Evolutionary conservation across 768 basidiomycete species (phyloP).

Genomic region (Mycena indigotica): DNA sequence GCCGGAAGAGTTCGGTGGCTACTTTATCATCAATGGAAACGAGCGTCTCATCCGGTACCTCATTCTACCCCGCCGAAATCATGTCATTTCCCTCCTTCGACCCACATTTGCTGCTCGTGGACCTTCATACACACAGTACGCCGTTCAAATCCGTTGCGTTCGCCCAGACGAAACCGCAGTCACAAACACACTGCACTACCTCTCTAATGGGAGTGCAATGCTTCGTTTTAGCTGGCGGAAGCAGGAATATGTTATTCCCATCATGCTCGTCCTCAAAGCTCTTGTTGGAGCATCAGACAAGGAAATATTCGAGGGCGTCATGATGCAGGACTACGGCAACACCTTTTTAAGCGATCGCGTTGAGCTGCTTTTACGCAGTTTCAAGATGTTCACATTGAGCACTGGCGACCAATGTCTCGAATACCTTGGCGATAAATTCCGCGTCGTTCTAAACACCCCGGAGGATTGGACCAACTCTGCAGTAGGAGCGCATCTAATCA

Average conservation of each 20-base stretch:
- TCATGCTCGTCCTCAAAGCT: conserved; percentile 95
- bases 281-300: conserved; percentile 89
- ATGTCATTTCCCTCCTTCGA: conserved; percentile 90
- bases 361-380: conserved; percentile 89
- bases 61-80: conserved; percentile 93
- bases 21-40: conserved; percentile 98
- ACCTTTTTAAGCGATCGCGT: conserved; percentile 98
- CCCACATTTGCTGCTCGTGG: conserved; percentile 92
- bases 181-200: conserved; percentile 97
- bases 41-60: conserved; percentile 98
- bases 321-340: conserved; percentile 96
- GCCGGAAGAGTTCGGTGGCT: conserved; percentile 97
- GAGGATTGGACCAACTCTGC: conserved; percentile 90
- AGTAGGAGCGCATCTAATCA: conserved; percentile 80
- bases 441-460: conserved; percentile 85
- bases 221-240: conserved; percentile 96
- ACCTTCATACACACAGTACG: conserved; percentile 91
- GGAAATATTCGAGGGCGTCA: conserved; percentile 94
- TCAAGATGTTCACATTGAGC: conserved; percentile 88
- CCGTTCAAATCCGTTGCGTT: conserved; percentile 93
- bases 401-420: conserved; percentile 92
- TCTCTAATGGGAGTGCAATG: conserved; percentile 96
- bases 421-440: conserved; percentile 95
- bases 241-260: conserved; percentile 97
- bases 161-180: conserved; percentile 89